Base-by-base conservation (phyloP, 2,329 filamentous ascomycete genomes). In the Chaetomium sp. region DNA sequence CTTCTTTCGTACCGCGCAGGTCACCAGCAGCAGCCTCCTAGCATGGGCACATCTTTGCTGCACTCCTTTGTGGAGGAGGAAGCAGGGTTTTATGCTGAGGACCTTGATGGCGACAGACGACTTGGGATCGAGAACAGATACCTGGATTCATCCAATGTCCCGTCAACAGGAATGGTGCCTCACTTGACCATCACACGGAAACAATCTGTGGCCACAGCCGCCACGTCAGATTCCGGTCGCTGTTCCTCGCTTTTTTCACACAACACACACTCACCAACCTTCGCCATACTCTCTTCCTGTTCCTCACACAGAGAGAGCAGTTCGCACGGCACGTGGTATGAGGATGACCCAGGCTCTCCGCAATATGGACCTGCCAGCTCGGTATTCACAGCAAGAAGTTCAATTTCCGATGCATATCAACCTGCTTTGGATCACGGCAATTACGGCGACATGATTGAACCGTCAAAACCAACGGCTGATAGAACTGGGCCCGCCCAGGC, bases 151-250 rank as follows among this genome's bases (percentile, higher is more conserved):
- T 72, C 71, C 16, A 78, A 75, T 67, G 75, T 75, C 53, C 78
- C 73, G 31, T 81, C 78, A 4, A 74, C 71, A 64, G 75, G 70
- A 25, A 70, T 78, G 57, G 74, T 76, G 47, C 74, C 74, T 3
- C 72, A 73, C 12, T 75, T 74, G 19, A 68, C 75, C 35, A 73
- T 74, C 9, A 74, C 71, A 35, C 72, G 76, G 47, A 74, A 77
- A 33, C 76, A 74, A 53, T 81, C 79, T 0, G 73, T 80, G 55
- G 68, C 74, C 42, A 81, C 80, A 2, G 69, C 76, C 29, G 77
- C 77, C 35, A 81, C 80, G 3, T 79, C 78, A 23, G 69, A 80
- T 35, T 75, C 76, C 1, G 77, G 74, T 25, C 75, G 73, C 57
- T 69, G 72, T 33, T 72, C 73, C 49, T 71, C 71, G 2, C 61